Base-by-base conservation (phyloP, 2,329 filamentous ascomycete species). In the Aspergillus piperis region DNA sequence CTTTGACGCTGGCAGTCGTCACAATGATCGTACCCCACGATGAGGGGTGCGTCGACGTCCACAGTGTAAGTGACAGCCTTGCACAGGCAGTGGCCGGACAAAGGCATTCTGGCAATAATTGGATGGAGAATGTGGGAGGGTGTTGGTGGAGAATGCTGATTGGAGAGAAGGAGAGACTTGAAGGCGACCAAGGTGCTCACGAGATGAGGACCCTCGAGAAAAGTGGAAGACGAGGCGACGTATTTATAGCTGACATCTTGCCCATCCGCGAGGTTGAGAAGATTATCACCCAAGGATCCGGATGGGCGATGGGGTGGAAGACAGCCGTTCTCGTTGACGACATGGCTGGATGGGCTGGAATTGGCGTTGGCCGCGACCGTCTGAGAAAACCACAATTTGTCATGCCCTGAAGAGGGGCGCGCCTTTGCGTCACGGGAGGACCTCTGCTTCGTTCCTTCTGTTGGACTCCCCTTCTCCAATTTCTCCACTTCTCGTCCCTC, bases 1-100 rank as follows among this genome's bases (percentile, higher is more conserved):
- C 78, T 84, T 78, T 90, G 87, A 71, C 87, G 86, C 77, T 90
- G 87, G 82, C 87, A 90, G 77, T 89, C 87, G 71, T 90, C 87
- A 70, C 87, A 90, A 80, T 90, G 87, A 72, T 90, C 88, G 74
- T 90, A 89, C 64, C 83, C 87, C 54, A 84, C 78, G 13, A 75
- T 39, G 8, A 73, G 62, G 10, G 79, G 76, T 15, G 63, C 61
- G 17, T 79, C 78, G 61, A 74, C 70, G 63, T 85, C 74, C 66
- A 83, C 81, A 71, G 82, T 82, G 82, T 91, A 92, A 72, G 88
- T 90, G 77, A 89, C 85, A 70, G 85, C 83, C 74, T 87, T 87
- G 83, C 87, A 90, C 65, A 90, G 86, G 74, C 87, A 90, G 82
- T 90, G 87, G 75, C 87, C 87, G 57, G 83, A 82, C 73, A 89